These are phyloP conservation scores for Aspergillus piperis DNA, from an alignment of 2,329 filamentous ascomycete genomes.

Conservation along the genomic window DNA sequence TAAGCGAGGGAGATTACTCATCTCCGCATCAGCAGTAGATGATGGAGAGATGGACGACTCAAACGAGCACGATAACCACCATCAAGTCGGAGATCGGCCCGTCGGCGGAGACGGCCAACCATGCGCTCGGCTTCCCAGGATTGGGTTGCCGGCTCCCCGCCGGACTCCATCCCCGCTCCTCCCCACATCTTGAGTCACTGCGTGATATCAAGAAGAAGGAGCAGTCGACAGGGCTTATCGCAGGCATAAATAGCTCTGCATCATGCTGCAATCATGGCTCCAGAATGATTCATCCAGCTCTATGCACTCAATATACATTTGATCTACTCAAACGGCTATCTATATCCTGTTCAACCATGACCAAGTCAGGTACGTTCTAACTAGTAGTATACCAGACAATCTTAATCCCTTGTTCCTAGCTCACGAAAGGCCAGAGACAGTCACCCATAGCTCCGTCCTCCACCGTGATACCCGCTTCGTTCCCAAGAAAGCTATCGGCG, in stretches of 20 bases:
- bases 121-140: conserved; percentile 27
- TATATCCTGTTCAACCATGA: background rate
- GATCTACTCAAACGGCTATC: background rate
- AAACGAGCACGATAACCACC: background rate
- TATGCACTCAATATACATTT: background rate
- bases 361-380: conserved; percentile 8
- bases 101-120: conserved; percentile 27
- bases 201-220: background rate
- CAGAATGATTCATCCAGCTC: background rate
- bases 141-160: conserved; percentile 33
- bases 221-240: background rate
- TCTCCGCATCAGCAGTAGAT: background rate
- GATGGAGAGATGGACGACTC: background rate
- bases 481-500: conserved; percentile 52
- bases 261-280: background rate
- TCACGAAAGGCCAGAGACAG: background rate
- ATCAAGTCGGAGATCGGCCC: background rate
- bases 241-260: background rate
- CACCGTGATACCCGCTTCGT: conserved; percentile 53
- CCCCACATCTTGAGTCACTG: conserved; percentile 4
- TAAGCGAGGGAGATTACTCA: background rate
- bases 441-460: conserved; percentile 44
- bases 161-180: conserved; percentile 9
- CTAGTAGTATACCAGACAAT: background rate
- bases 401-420: background rate